Evolutionary conservation across 176 grass and related monocot genomes (phyloP).

Genomic region (Cenchrus americanus): DNA sequence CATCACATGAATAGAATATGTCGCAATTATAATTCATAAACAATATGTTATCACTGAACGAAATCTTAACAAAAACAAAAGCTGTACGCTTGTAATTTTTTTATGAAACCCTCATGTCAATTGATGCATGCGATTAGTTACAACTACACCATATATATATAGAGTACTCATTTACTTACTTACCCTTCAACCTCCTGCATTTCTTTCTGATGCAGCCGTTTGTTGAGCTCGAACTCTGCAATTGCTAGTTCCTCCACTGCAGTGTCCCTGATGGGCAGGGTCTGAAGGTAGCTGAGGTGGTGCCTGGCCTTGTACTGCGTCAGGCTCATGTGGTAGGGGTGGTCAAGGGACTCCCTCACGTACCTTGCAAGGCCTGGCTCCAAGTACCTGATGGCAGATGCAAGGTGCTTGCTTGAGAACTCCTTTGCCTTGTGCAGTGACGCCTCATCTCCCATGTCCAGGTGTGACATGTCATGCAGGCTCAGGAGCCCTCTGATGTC

Average conservation of each 20-base stretch:
- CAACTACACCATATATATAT: neutral
- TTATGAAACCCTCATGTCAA: neutral
- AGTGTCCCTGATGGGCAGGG: conserved; percentile 2
- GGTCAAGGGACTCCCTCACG: conserved; percentile 54
- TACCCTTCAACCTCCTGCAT: conserved; percentile 48
- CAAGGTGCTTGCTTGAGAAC: conserved; percentile 56
- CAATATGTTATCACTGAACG: no score
- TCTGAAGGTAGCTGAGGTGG: conserved; percentile 45
- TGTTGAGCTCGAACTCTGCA: conserved; percentile 49
- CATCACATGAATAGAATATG: neutral
- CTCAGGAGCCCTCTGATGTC: conserved; percentile 54
- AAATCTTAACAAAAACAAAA: no score
- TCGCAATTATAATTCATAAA: no score
- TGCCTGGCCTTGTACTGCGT: conserved; percentile 63
- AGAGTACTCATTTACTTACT: neutral
- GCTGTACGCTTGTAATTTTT: neutral
- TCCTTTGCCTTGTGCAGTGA: conserved; percentile 58
- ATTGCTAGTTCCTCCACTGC: conserved; percentile 46
- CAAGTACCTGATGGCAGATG: conserved; percentile 21
- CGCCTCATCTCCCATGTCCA: conserved; percentile 57
- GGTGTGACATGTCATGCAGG: conserved; percentile 66
- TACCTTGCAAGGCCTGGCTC: conserved; percentile 36
- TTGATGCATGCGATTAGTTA: neutral
- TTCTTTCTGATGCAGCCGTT: conserved; percentile 56
- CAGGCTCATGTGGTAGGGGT: conserved; percentile 66